Percentiles rank a stretch among this genome's conserved stretches.
phyloP scores from a whole-genome alignment of 208 protist species.

The Novymonas esmeraldas region DNA sequence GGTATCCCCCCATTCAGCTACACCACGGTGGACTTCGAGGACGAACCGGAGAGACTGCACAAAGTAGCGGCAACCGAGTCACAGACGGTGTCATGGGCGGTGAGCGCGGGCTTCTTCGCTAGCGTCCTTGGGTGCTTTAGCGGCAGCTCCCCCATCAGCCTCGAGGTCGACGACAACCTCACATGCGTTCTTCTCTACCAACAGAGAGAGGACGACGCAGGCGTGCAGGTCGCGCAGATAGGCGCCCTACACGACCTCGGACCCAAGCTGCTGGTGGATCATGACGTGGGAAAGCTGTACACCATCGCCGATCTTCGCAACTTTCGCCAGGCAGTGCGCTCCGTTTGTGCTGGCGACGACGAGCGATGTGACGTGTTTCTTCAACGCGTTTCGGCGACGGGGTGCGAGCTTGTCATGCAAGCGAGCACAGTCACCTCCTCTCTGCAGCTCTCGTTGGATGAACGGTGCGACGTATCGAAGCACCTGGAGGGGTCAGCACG shows the following conservation, averaged over 20 bases:
- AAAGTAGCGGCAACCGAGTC: constrained; percentile 25
- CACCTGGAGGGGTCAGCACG: constrained; percentile 43
- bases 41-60: constrained; percentile 2
- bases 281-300: constrained; percentile 45
- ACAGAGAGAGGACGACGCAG: constrained; percentile 29
- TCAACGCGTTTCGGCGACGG: constrained; percentile 30
- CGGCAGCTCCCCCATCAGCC: constrained; percentile 28
- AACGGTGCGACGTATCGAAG: constrained; percentile 14
- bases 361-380: constrained; percentile 47
- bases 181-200: constrained; percentile 52
- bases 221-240: constrained; percentile 45
- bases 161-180: constrained; percentile 45
- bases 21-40: constrained; percentile 44
- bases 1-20: constrained; percentile 63
- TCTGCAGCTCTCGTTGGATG: constrained; percentile 25
- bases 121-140: constrained; percentile 58
- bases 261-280: constrained; percentile 55
- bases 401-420: constrained; percentile 30
- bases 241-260: constrained; percentile 66
- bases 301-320: constrained; percentile 45
- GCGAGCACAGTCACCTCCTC: constrained; percentile 44
- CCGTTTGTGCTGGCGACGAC: constrained; percentile 44
- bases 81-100: constrained; percentile 37
- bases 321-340: constrained; percentile 55
- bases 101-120: constrained; percentile 50